These are phyloP conservation scores for Microsporum canis DNA, from an alignment of 2,329 filamentous ascomycete genomes.

Conservation along the genomic window DNA sequence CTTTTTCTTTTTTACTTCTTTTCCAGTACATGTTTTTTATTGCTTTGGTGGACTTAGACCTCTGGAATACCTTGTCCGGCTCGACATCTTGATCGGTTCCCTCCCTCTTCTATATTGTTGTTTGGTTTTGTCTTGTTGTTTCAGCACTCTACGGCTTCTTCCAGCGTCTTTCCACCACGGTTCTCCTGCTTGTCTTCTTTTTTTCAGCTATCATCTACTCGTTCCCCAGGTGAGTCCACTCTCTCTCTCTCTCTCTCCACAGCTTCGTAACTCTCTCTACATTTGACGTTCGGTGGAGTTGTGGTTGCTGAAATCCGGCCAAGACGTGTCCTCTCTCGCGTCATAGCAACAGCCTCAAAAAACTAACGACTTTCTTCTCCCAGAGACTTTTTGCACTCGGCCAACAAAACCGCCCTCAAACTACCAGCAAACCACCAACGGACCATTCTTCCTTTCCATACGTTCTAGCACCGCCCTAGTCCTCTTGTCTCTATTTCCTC, in stretches of 20 bases:
- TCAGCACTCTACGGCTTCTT: conserved; percentile 9
- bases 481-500: background rate
- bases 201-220: background rate
- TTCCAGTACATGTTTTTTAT: conserved; percentile 27
- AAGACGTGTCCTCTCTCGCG: conserved; percentile 5
- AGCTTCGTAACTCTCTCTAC: too few species aligned
- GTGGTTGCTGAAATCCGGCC: background rate
- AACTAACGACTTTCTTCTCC: background rate
- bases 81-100: conserved; percentile 11
- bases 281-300: too few species aligned
- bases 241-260: background rate
- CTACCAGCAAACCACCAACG: background rate
- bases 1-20: conserved; percentile 18
- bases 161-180: conserved; percentile 7
- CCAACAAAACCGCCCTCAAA: background rate
- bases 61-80: conserved; percentile 15
- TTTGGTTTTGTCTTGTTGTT: conserved; percentile 2
- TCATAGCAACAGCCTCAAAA: conserved; percentile 4
- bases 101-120: background rate
- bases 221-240: background rate
- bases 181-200: background rate
- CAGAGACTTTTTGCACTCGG: too few species aligned
- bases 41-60: conserved; percentile 7
- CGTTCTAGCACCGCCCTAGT: background rate
- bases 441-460: background rate